Evolutionary conservation across 1,284 basidiomycete genomes (phyloP).

Genomic region (Apiotrichum montevideense): DNA sequence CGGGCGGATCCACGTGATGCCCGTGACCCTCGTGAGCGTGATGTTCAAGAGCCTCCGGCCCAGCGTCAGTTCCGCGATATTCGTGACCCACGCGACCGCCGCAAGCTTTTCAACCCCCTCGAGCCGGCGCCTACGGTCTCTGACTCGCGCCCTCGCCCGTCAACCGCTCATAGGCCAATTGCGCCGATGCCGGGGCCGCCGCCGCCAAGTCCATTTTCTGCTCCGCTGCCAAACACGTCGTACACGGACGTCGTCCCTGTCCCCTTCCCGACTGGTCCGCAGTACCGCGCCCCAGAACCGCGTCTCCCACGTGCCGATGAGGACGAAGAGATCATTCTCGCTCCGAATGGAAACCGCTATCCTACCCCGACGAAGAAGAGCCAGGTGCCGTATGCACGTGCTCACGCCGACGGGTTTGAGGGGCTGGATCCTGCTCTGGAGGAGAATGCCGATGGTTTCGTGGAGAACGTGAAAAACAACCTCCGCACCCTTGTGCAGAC

Average conservation of each 20-base stretch:
- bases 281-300: constrained; percentile 8
- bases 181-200: no score
- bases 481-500: constrained; percentile 28
- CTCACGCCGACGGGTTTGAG: constrained; percentile 29
- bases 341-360: background rate
- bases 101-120: no score
- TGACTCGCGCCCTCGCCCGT: no score
- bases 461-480: constrained; percentile 42
- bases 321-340: constrained; percentile 5
- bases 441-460: constrained; percentile 33
- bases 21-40: background rate
- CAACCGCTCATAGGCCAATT: no score
- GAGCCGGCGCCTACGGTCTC: no score
- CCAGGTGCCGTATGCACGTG: constrained; percentile 11
- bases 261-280: constrained; percentile 10
- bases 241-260: constrained; percentile 10
- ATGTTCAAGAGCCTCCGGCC: background rate
- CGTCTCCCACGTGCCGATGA: constrained; percentile 1
- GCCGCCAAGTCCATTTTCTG: no score
- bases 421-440: constrained; percentile 29
- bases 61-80: background rate
- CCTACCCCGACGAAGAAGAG: constrained; percentile 2
- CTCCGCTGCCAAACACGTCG: background rate
- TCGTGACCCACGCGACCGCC: no score
- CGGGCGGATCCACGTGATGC: background rate